Evolutionary conservation across 1,139 yeast species (phyloP).

Genomic region (Lodderomyces margitis): DNA sequence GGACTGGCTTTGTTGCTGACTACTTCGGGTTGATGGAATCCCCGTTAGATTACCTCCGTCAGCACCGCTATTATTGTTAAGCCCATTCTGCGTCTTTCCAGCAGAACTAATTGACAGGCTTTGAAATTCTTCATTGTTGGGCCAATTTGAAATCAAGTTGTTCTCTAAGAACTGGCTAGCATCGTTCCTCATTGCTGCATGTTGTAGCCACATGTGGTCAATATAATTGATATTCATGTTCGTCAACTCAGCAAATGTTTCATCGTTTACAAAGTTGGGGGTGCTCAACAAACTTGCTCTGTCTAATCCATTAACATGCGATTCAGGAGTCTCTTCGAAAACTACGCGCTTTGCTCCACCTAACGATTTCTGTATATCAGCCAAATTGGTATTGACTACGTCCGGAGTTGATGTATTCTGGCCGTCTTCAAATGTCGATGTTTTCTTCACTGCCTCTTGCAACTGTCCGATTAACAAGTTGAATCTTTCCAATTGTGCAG

Average conservation of each 20-base stretch:
- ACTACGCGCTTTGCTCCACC: neutral
- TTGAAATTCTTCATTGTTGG: neutral
- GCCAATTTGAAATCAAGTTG: neutral
- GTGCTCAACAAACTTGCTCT: neutral
- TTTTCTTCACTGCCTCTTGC: constrained; percentile 10
- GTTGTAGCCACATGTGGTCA: constrained; percentile 31
- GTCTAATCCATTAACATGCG: neutral
- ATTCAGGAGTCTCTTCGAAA: neutral
- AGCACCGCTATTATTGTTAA: neutral
- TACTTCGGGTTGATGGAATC: neutral
- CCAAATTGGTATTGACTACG: neutral
- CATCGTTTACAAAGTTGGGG: constrained; percentile 9
- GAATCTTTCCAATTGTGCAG: constrained; percentile 20
- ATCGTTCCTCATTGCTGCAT: constrained; percentile 27
- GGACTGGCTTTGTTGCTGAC: neutral
- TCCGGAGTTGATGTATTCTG: constrained; percentile 5
- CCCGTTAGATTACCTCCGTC: neutral
- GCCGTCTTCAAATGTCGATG: constrained; percentile 9
- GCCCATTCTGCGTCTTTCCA: neutral
- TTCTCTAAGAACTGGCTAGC: constrained; percentile 5
- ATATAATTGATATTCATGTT: constrained; percentile 9
- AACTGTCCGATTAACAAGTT: constrained; percentile 14
- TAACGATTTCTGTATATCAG: neutral
- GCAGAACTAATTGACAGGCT: neutral
- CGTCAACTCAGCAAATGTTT: constrained; percentile 7